Conservation (phyloP, 1,139 yeast genomes). For the Candida sp. region DNA sequence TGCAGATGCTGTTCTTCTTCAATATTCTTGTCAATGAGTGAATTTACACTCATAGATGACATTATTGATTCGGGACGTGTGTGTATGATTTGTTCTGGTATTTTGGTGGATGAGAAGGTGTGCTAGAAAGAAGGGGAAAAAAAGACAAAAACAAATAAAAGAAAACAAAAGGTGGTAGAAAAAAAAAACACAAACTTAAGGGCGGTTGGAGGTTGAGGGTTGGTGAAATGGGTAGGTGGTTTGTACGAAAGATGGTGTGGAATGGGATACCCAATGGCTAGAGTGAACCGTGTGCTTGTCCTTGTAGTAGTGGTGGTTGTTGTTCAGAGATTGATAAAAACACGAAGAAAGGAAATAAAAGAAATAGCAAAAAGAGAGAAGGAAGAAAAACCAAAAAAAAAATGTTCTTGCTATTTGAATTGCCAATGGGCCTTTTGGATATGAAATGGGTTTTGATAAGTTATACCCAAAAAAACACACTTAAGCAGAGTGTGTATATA, state of each 20-base stretch:
- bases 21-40: slow-evolving; percentile 15
- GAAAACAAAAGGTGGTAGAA: background rate
- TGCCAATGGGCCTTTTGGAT: background rate
- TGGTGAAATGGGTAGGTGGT: too few relatives aligned
- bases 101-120: background rate
- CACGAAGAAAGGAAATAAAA: background rate
- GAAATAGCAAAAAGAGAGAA: background rate
- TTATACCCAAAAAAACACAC: background rate
- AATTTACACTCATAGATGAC: slow-evolving; percentile 18
- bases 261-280: background rate
- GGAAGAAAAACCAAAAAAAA: background rate
- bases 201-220: too few relatives aligned
- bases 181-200: too few relatives aligned
- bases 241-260: background rate
- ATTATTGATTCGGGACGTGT: slow-evolving; percentile 1
- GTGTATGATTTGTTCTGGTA: background rate
- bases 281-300: background rate
- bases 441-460: background rate
- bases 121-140: background rate
- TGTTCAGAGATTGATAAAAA: background rate
- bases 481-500: too few relatives aligned
- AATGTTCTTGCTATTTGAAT: background rate
- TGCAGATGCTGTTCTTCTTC: slow-evolving; percentile 4
- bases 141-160: background rate
- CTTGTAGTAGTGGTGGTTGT: background rate